phyloP scores from a whole-genome alignment of 2,329 filamentous ascomycete genomes.

The Thyridium curvatum region DNA sequence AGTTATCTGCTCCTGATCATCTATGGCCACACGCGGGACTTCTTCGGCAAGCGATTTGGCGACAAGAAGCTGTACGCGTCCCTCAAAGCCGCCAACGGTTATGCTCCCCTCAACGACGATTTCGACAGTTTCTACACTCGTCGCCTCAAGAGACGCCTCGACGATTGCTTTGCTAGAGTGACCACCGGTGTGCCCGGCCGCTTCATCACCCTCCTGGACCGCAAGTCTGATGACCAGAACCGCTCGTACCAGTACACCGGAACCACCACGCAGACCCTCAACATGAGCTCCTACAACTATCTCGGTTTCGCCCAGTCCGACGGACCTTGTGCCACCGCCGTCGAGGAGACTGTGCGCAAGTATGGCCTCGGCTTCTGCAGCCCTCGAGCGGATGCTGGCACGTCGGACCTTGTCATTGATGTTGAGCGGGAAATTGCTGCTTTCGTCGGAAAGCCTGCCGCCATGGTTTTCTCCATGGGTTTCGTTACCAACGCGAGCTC shows the following conservation, averaged over 20 bases:
- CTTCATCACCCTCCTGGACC: constrained; percentile 88
- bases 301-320: constrained; percentile 97
- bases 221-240: constrained; percentile 87
- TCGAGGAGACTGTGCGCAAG: constrained; percentile 77
- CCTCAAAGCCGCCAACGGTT: constrained; percentile 77
- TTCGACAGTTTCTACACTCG: constrained; percentile 99
- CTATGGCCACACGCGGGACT: constrained; percentile 92
- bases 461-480: constrained; percentile 99
- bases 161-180: constrained; percentile 92
- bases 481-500: constrained; percentile 93
- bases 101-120: constrained; percentile 92
- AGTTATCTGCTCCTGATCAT: constrained; percentile 95
- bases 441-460: constrained; percentile 89
- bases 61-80: constrained; percentile 76
- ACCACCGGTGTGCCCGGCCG: constrained; percentile 90
- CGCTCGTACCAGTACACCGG: constrained; percentile 83
- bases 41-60: constrained; percentile 94
- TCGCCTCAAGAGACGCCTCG: constrained; percentile 86
- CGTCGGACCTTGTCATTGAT: constrained; percentile 79
- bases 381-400: constrained; percentile 77
- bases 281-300: constrained; percentile 99
- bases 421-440: constrained; percentile 84
- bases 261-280: constrained; percentile 88
- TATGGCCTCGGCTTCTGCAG: constrained; percentile 82
- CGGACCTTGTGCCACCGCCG: constrained; percentile 88